Evolutionary conservation across 2,329 filamentous ascomycete species (phyloP).

Genomic region (Aspergillus eucalypticola): DNA sequence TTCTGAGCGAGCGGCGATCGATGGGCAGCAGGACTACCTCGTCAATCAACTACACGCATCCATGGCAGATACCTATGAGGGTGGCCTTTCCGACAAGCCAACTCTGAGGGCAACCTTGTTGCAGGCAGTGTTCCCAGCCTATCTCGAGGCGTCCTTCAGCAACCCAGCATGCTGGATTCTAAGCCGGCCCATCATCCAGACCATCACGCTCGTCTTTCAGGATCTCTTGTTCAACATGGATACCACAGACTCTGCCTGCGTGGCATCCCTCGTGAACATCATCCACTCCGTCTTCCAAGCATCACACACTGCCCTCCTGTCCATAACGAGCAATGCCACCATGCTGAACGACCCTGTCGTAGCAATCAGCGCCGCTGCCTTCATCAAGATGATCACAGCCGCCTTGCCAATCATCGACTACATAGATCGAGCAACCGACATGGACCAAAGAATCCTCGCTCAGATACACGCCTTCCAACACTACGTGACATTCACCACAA

Average conservation of each 20-base stretch:
- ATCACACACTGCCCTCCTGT: slow-evolving; percentile 38
- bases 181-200: slow-evolving; percentile 54
- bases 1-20: slow-evolving; percentile 58
- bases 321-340: slow-evolving; percentile 35
- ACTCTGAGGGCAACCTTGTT: slow-evolving; percentile 55
- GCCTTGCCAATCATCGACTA: slow-evolving; percentile 50
- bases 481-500: slow-evolving; percentile 38
- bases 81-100: slow-evolving; percentile 40
- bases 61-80: slow-evolving; percentile 48
- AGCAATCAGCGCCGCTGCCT: slow-evolving; percentile 40
- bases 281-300: slow-evolving; percentile 43
- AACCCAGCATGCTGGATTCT: slow-evolving; percentile 54
- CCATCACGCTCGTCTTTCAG: slow-evolving; percentile 45
- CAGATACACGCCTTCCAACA: slow-evolving; percentile 43
- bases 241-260: slow-evolving; percentile 40
- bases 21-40: slow-evolving; percentile 59
- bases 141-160: slow-evolving; percentile 52
- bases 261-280: slow-evolving; percentile 38
- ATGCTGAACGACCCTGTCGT: slow-evolving; percentile 42
- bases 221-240: slow-evolving; percentile 50
- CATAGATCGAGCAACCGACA: slow-evolving; percentile 40
- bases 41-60: slow-evolving; percentile 55
- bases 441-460: slow-evolving; percentile 25
- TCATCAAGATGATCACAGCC: slow-evolving; percentile 45
- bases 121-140: slow-evolving; percentile 58